Conservation (phyloP, 345 rosid genomes). For the Diplotaxis tenuifolia region DNA sequence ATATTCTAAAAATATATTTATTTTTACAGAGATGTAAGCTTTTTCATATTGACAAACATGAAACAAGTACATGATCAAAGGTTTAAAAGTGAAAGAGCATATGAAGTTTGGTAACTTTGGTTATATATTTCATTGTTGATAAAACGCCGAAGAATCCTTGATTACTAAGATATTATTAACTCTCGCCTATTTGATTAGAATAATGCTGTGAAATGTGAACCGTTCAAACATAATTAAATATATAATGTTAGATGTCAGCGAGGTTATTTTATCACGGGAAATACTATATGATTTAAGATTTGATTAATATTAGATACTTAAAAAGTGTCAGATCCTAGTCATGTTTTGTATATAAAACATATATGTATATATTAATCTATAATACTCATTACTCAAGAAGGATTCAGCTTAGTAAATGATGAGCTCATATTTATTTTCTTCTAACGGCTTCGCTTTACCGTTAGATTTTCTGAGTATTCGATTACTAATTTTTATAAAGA, state of each 20-base stretch:
- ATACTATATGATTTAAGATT: not conserved
- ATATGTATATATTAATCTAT: not conserved
- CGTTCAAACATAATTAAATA: not conserved
- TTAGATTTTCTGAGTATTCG: not conserved
- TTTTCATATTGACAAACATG: not conserved
- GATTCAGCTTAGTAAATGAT: not conserved
- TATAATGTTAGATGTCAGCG: slow-evolving; percentile 11
- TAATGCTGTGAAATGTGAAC: slow-evolving; percentile 6
- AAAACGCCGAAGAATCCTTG: not conserved
- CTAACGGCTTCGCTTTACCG: too few species aligned
- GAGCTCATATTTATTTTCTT: not conserved
- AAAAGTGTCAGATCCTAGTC: slow-evolving; percentile 16
- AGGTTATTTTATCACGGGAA: not conserved
- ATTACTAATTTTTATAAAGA: not conserved
- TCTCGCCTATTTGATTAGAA: not conserved
- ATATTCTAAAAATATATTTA: not conserved
- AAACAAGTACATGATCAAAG: not conserved
- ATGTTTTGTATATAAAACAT: not conserved
- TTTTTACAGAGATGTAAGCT: not conserved
- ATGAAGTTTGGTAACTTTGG: not conserved
- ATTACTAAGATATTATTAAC: not conserved
- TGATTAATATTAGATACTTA: not conserved
- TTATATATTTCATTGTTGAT: not conserved
- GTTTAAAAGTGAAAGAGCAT: not conserved
- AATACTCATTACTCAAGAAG: slow-evolving; percentile 1